Percentiles rank a stretch among this genome's conserved stretches.
Conservation (phyloP, 108 stramenopile species). For the Nitzschia inconspicua region DNA sequence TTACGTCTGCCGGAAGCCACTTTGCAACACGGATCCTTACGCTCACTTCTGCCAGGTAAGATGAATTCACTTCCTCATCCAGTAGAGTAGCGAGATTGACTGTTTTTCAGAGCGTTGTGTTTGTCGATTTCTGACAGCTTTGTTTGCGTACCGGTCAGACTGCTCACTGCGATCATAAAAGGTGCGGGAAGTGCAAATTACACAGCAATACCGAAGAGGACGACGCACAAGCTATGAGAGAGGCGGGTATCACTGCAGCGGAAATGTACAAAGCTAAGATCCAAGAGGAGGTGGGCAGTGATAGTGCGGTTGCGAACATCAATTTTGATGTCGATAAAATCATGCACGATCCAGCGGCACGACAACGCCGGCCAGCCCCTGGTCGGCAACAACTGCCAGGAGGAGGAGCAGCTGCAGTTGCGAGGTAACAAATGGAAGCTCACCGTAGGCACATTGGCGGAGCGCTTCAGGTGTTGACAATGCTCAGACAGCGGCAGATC, state of each 20-base stretch:
- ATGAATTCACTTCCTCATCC: no score
- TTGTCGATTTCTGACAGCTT: not conserved
- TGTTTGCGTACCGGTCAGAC: no score
- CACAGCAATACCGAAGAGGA: conserved; percentile 65
- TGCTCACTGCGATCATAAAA: conserved; percentile 70
- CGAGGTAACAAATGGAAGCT: no score
- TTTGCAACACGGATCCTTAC: conserved; percentile 51
- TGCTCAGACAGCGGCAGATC: no score
- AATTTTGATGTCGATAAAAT: conserved; percentile 28
- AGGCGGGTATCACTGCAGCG: conserved; percentile 76
- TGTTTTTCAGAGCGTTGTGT: not conserved
- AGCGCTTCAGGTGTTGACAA: no score
- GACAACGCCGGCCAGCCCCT: no score
- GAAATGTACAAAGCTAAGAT: conserved; percentile 46
- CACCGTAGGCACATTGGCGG: no score
- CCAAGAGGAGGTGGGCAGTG: conserved; percentile 44
- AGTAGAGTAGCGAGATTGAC: no score
- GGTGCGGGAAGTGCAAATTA: conserved; percentile 67
- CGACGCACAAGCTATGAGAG: conserved; percentile 60
- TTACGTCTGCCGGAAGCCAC: conserved; percentile 71
- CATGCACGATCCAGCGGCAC: no score
- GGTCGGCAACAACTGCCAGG: no score
- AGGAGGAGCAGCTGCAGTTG: no score
- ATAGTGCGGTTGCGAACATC: conserved; percentile 54
- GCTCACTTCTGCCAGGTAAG: conserved; percentile 87